These are phyloP conservation scores for Globisporangium recalcitrans DNA, from an alignment of 352 stramenopile species.

Conservation along the genomic window DNA sequence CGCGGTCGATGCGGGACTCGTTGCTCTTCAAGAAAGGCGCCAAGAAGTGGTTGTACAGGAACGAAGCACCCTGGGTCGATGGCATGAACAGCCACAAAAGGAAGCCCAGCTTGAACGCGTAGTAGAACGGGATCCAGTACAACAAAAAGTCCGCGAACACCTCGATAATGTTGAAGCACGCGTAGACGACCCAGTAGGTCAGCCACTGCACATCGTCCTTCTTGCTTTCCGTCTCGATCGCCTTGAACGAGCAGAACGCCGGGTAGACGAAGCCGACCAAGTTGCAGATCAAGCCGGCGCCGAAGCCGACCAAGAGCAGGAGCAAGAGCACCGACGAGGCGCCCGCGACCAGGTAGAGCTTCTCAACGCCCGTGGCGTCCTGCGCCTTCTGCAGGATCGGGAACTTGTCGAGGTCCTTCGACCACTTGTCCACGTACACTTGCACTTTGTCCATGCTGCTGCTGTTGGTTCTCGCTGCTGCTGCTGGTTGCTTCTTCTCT, in stretches of 20 bases:
- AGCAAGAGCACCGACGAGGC: conserved; percentile 61
- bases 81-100: conserved; percentile 96
- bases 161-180: conserved; percentile 96
- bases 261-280: conserved; percentile 82
- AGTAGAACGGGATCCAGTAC: conserved; percentile 98
- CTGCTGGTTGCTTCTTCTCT: conserved; percentile 8
- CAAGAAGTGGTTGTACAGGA: conserved; percentile 95
- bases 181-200: conserved; percentile 98
- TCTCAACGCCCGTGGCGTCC: conserved; percentile 81
- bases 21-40: conserved; percentile 80
- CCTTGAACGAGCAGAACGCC: conserved; percentile 82
- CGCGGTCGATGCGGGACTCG: conserved; percentile 77
- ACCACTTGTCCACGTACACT: conserved; percentile 83
- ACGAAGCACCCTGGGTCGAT: conserved; percentile 93
- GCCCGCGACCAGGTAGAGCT: conserved; percentile 80
- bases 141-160: conserved; percentile 95
- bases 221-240: conserved; percentile 69
- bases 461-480: background rate
- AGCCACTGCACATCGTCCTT: conserved; percentile 89
- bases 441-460: conserved; percentile 73
- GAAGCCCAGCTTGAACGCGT: conserved; percentile 97
- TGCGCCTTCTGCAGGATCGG: conserved; percentile 72
- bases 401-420: conserved; percentile 82
- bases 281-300: conserved; percentile 82
- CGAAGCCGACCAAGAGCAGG: conserved; percentile 80